Base-by-base conservation (phyloP, 148 eudicot species). In the Arbutus unedo region DNA sequence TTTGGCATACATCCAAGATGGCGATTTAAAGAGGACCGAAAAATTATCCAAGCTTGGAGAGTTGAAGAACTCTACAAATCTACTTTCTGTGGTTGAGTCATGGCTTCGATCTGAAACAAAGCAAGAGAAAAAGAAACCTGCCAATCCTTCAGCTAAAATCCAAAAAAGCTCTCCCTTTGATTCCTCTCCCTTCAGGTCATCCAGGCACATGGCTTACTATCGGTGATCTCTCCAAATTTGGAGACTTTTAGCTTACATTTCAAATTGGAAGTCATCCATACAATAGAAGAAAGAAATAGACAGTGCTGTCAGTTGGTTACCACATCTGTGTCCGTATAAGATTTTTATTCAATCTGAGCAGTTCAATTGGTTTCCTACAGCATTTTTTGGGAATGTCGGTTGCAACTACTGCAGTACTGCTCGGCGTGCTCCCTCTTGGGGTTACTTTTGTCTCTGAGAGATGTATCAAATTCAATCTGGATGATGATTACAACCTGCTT, bases 121-220 rank as follows among this genome's bases (percentile, higher is more conserved):
- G 85, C 85, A 82, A 16, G 94, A 91, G 91, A 96, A 91, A 87
- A 94, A 94, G 91, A 92, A 91, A 88, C 91, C 85, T 10, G 73
- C 43, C 9, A 79, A 59, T 64, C 78, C 90, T 79, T 43, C 87
- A 44, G 11, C 81, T 66, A 82, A 84, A 75, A 78, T 53, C 81
- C 83, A 73, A 74, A 89, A 79, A 79, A 75, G 92, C 44, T 89
- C 98, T 11, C 94, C 93, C 21, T 94, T 89, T 15, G 93, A 87
- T 85, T 72, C 91, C 77, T 96, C 99, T 77, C 98, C 98, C 66
- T 96, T 96, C 75, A 86, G 90, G 83, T 91, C 99, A 78, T 92
- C 99, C 38, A 89, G 97, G 57, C 99, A 96, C 85, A 94, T 94
- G 98, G 95, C 98, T 2, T 93, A 90, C 84, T 96, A 94, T 82